A percentile compares a stretch with the other conserved stretches of the same genome.
Evolutionary conservation across 495 filamentous ascomycete genomes (phyloP).

Genomic region (Penicillium mononematosum): DNA sequence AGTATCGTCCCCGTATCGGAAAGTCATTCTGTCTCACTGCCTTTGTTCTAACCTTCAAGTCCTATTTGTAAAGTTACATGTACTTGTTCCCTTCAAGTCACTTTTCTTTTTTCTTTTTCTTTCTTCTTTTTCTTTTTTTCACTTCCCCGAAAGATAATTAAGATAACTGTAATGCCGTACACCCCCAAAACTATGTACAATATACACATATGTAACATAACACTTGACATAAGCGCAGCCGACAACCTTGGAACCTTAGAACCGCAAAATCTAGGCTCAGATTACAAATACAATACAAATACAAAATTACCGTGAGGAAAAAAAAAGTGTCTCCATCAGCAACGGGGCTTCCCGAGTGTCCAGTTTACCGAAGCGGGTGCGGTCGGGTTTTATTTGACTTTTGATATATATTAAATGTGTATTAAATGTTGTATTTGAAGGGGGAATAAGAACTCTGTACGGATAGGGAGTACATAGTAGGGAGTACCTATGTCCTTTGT

Average conservation of each 20-base stretch:
- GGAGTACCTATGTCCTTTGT: too few species aligned
- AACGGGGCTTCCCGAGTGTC: conserved; percentile 23
- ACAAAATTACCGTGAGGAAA: conserved; percentile 17
- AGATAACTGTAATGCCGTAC: too few species aligned
- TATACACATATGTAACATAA: too few species aligned
- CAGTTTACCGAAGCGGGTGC: conserved; percentile 6
- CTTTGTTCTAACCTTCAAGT: background rate
- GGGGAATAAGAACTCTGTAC: too few species aligned
- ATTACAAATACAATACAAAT: too few species aligned
- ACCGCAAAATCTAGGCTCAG: background rate
- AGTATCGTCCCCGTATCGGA: conserved; percentile 1
- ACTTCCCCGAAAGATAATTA: background rate
- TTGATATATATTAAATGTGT: background rate
- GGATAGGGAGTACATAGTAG: background rate
- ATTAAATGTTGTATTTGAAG: background rate
- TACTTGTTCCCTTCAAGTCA: background rate
- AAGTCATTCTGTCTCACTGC: conserved; percentile 1
- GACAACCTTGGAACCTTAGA: background rate
- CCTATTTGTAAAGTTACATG: background rate
- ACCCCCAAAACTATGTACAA: too few species aligned
- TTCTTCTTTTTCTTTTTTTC: background rate
- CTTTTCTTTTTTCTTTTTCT: background rate
- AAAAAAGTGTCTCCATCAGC: conserved; percentile 6
- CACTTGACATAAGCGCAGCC: background rate
- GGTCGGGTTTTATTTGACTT: conserved; percentile 3